Evolutionary conservation across 2,329 filamentous ascomycete genomes (phyloP).

Genomic region (Fusarium tjaetaba): DNA sequence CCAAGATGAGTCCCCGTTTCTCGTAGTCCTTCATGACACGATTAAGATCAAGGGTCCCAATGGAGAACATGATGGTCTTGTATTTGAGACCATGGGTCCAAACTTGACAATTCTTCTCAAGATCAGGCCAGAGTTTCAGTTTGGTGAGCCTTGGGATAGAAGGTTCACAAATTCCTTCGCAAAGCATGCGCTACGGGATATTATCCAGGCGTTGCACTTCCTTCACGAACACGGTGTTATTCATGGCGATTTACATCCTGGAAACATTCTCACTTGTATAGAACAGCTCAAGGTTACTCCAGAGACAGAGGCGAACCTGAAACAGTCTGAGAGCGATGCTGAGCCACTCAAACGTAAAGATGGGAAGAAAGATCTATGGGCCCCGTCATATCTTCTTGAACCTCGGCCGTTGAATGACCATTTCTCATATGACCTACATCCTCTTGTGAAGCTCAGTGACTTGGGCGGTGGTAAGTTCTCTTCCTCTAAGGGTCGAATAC

Average conservation of each 20-base stretch:
- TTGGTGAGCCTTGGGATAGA: background rate
- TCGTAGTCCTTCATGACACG: background rate
- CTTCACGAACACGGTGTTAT: background rate
- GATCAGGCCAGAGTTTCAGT: background rate
- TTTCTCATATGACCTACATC: background rate
- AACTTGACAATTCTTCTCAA: background rate
- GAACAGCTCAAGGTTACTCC: background rate
- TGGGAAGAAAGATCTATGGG: background rate
- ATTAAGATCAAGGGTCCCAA: background rate
- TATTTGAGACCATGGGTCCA: background rate
- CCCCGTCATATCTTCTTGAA: background rate
- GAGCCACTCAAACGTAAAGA: background rate
- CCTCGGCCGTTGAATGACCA: background rate
- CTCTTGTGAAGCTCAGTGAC: background rate
- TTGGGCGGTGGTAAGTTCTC: background rate
- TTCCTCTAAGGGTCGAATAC: accelerated
- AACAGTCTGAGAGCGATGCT: background rate
- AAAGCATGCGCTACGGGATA: background rate
- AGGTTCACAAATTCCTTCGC: background rate
- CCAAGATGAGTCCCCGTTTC: no score
- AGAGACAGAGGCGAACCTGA: background rate
- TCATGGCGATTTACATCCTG: background rate
- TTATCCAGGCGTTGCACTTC: background rate
- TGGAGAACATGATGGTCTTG: background rate
- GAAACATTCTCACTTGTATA: background rate